Base-by-base conservation (phyloP, 768 basidiomycete species). In the Suillus variegatus region DNA sequence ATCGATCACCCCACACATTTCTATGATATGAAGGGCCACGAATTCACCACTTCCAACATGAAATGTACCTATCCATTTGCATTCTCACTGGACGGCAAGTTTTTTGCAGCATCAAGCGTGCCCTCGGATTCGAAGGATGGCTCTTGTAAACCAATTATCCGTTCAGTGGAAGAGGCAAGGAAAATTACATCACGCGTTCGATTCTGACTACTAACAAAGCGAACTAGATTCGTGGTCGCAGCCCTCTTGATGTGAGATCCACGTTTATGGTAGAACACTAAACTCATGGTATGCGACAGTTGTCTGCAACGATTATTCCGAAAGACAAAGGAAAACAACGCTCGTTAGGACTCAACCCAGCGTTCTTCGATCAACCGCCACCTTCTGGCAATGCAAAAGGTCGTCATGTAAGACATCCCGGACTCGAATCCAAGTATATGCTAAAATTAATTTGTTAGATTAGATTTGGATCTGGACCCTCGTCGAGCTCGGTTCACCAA, bases 131-230 rank as follows among this genome's bases (percentile, higher is more conserved):
- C 56, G 9, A 57, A 57, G 8, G 56, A 57, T 38, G 38, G 16
- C 40, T 43, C 41, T 4, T 13, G 6, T 40, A 60, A 43, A 12
- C 41, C 43, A 12, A 16, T 60, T 20, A 32, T 60, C 25, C 41
- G 12, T 43, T 9, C 58, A 60, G 58, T 60, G 3, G 28, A 60
- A n/a, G 25, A 60, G 58, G 58, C 41, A 32, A 60, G 58, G 28
- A 32, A 5, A 7, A 18, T 57, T 54, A 32, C 3, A 60, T 1
- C 12, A 16, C 25, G 7, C 12, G 13, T 60, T 60, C 41, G 4
- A 43, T 28, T 6, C 18, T 3, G 6, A 20, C 10, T 60, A 60
- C 28, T 60, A 41, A 60, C 12, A 3, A 32, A 43, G 12, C 1
- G 18, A 32, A 60, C 41, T 25, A 43, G 58, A 60, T 60, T 43